Evolutionary conservation across 345 rosid species (phyloP).

Genomic region (Acer saccharum): DNA sequence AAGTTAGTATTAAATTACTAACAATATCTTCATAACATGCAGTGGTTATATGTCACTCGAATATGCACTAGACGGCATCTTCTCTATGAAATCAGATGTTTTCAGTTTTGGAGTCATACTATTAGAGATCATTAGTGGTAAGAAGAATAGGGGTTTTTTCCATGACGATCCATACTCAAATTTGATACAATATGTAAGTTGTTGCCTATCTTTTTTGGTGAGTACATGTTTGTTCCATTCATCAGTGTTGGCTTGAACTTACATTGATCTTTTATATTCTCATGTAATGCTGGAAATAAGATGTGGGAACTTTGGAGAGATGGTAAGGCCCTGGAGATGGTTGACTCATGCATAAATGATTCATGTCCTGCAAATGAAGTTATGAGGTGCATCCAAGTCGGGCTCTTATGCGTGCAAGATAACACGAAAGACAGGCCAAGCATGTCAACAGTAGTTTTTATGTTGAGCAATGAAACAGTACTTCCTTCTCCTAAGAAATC

Average conservation of each 20-base stretch:
- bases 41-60: background rate
- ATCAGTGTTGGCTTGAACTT: background rate
- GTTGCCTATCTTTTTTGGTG: background rate
- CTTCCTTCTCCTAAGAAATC: slow-evolving; percentile 15
- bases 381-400: slow-evolving; percentile 11
- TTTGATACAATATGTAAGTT: background rate
- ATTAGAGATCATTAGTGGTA: slow-evolving; percentile 4
- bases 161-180: background rate
- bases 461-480: slow-evolving; percentile 9
- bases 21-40: no score
- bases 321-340: slow-evolving; percentile 7
- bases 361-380: background rate
- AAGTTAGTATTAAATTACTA: no score
- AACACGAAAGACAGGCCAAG: slow-evolving; percentile 14
- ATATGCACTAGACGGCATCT: background rate
- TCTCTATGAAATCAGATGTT: background rate
- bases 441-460: slow-evolving; percentile 6
- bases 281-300: background rate
- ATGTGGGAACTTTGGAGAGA: slow-evolving; percentile 19
- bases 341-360: background rate
- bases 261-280: background rate
- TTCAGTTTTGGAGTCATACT: background rate
- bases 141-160: background rate
- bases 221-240: background rate
- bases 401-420: slow-evolving; percentile 14